Base-by-base conservation (phyloP, 805 yeast genomes). In the Monosporozyma aerobia region DNA sequence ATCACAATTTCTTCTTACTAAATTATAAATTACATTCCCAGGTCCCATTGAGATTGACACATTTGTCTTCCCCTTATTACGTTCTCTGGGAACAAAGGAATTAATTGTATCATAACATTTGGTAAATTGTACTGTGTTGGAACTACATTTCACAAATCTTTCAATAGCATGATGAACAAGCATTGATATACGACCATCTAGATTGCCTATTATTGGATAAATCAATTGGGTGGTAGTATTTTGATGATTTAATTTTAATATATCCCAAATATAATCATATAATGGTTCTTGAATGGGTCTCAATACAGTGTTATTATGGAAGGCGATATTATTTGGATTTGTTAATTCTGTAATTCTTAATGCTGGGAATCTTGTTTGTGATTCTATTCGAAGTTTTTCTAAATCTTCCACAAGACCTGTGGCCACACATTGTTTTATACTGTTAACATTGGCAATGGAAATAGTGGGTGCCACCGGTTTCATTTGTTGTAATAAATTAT, bases 71-170 rank as follows among this genome's bases (percentile, higher is more conserved):
- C 23, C 33, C 19, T 32, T 32, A 32, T 56, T 53, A 5, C 48
- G 49, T 27, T 58, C 57, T 16, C 35, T 27, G 23, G 30, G 32
- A 5, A 49, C 35, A 9, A 35, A 45, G 19, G 44, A 16, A 47
- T 61, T 63, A 7, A 68, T 57, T 10, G 68, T 66, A 39, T 63
- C 63, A 52, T 64, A 67, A 54, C 69, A 67, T 47, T 56, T 57
- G 11, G 67, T 63, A 51, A 69, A 68, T 16, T 68, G 65, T 8
- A 69, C 70, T 0, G 70, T 64, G 49, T 59, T 66, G 30, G 64
- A 59, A 50, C 68, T 63, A 53, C 70, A 60, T 47, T 54, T 57
- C 3, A 68, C 70, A 47, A 69, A 69, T 48, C 61, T 63, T 51
- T 66, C 70, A 46, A 69, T 52, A 2, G 70, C 71, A 47, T 60